Conservation (phyloP, 192 early-diverging fungal genomes). For the Coemansia sp. region DNA sequence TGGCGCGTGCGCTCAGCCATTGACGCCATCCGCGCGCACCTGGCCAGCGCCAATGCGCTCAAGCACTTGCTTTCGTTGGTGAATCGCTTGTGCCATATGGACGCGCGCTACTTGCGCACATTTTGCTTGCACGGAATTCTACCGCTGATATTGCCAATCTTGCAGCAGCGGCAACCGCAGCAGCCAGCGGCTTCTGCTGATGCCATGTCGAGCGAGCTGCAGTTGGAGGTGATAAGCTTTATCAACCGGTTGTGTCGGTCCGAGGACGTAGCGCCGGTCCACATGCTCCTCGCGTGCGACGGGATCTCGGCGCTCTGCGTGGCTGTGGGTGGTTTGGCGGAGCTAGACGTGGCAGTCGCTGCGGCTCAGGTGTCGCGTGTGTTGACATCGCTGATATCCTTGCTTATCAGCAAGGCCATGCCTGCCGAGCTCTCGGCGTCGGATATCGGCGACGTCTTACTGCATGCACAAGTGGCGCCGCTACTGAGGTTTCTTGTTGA, state of each 20-base stretch:
- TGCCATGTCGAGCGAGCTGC: constrained; percentile 17
- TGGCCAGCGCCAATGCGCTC: constrained; percentile 16
- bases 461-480: constrained; percentile 22
- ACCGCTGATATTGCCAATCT: constrained; percentile 28
- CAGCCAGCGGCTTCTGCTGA: neutral
- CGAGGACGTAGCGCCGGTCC: constrained; percentile 33
- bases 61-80: constrained; percentile 40
- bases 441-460: constrained; percentile 38
- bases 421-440: constrained; percentile 27
- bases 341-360: constrained; percentile 29
- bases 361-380: constrained; percentile 38
- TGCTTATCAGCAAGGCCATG: constrained; percentile 36
- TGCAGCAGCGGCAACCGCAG: constrained; percentile 9
- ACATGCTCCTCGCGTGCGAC: constrained; percentile 49
- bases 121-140: constrained; percentile 48
- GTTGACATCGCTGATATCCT: constrained; percentile 30
- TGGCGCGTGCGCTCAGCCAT: constrained; percentile 48
- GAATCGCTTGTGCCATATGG: constrained; percentile 48
- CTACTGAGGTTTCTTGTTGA: constrained; percentile 26
- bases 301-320: constrained; percentile 42
- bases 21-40: constrained; percentile 41
- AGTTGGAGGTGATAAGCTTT: constrained; percentile 36
- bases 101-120: constrained; percentile 28
- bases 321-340: constrained; percentile 18
- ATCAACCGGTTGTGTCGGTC: constrained; percentile 35